phyloP scores from a whole-genome alignment of 805 yeast genomes.

The Barnettozyma sucrosica region DNA sequence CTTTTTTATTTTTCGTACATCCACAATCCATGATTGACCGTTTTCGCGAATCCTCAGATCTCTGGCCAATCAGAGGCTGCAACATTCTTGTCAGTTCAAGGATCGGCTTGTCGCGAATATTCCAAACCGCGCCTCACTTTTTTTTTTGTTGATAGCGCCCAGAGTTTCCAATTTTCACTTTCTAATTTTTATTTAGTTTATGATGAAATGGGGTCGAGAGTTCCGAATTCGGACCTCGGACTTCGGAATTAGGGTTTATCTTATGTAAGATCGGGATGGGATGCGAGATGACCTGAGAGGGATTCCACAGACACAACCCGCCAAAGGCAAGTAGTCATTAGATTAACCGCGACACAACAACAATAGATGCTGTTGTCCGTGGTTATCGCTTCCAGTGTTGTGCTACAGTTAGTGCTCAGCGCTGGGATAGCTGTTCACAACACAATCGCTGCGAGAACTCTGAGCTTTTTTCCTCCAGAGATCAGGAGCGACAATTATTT shows the following conservation, averaged over 20 bases:
- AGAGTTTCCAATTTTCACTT: too few species aligned
- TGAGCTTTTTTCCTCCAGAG: conserved; percentile 29
- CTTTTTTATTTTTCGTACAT: background rate
- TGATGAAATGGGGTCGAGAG: too few species aligned
- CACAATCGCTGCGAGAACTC: conserved; percentile 30
- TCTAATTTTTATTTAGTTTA: too few species aligned
- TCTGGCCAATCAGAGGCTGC: background rate
- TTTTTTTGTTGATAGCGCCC: too few species aligned
- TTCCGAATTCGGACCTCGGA: too few species aligned
- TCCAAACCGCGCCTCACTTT: background rate
- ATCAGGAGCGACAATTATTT: conserved; percentile 20
- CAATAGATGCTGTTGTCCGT: background rate
- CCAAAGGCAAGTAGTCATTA: too few species aligned
- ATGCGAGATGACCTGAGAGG: too few species aligned
- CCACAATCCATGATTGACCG: background rate
- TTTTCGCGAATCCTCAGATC: background rate
- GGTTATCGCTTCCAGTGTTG: background rate
- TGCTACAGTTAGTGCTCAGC: background rate
- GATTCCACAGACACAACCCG: too few species aligned
- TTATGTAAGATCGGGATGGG: too few species aligned
- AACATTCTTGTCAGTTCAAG: background rate
- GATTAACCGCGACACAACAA: too few species aligned
- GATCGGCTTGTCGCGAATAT: background rate
- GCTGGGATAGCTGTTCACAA: conserved; percentile 27
- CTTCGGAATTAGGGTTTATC: too few species aligned